These are phyloP conservation scores for Pythium biforme DNA, from an alignment of 352 stramenopile species.

Conservation along the genomic window DNA sequence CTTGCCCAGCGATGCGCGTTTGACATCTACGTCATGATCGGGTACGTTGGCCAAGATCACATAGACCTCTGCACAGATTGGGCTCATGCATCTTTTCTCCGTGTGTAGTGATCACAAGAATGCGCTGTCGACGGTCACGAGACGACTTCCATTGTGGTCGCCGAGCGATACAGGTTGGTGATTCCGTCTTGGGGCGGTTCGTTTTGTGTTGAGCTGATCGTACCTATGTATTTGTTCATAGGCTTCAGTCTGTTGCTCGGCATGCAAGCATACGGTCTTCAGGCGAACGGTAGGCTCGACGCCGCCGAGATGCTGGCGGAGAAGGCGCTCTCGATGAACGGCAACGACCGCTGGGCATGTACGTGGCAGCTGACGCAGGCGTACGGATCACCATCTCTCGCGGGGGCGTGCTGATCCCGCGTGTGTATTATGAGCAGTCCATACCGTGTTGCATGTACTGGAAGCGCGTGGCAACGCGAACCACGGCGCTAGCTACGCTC, in stretches of 20 bases:
- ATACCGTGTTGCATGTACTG: conserved; percentile 75
- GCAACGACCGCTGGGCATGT: conserved; percentile 85
- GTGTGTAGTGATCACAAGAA: conserved; percentile 71
- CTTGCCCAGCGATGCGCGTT: conserved; percentile 76
- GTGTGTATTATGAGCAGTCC: conserved; percentile 39
- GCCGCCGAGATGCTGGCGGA: conserved; percentile 67
- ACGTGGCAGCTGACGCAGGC: conserved; percentile 20
- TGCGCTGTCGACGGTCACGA: conserved; percentile 65
- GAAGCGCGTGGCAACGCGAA: conserved; percentile 82
- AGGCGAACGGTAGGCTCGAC: conserved; percentile 60
- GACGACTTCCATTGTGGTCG: conserved; percentile 73
- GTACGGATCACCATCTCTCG: background rate
- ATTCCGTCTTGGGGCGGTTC: background rate
- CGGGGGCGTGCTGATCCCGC: background rate
- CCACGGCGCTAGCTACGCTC: conserved; percentile 80
- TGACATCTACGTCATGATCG: conserved; percentile 77
- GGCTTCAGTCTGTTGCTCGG: conserved; percentile 76
- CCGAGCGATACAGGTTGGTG: conserved; percentile 51
- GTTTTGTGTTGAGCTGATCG: background rate
- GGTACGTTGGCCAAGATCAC: conserved; percentile 33
- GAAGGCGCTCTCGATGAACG: conserved; percentile 82
- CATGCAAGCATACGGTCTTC: conserved; percentile 85
- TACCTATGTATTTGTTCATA: background rate
- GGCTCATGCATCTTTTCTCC: too few species aligned
- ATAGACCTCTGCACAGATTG: background rate